Conservation (phyloP, 1,139 yeast genomes). For the Kodamaea alishanica region DNA sequence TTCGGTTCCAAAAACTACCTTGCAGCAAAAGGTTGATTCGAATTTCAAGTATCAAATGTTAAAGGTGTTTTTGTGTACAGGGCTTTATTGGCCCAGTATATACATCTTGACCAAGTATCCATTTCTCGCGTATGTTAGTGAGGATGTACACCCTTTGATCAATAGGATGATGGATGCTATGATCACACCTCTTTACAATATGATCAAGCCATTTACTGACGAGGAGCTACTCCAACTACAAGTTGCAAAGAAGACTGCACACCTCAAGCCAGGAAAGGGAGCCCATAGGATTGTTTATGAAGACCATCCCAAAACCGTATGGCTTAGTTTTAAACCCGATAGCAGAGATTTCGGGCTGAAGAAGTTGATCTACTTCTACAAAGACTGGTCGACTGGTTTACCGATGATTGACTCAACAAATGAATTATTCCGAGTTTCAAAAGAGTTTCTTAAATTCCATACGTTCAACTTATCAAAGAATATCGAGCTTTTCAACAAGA, state of each 20-base stretch:
- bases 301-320: slow-evolving; percentile 17
- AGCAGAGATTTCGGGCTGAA: slow-evolving; percentile 28
- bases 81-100: slow-evolving; percentile 62
- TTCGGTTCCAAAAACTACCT: slow-evolving; percentile 8
- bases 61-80: slow-evolving; percentile 54
- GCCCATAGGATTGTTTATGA: slow-evolving; percentile 32
- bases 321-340: slow-evolving; percentile 33
- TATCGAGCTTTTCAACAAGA: slow-evolving; percentile 48
- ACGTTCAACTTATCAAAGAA: slow-evolving; percentile 57
- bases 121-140: slow-evolving; percentile 54
- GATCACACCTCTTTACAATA: slow-evolving; percentile 48
- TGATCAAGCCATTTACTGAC: slow-evolving; percentile 15
- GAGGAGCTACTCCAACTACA: slow-evolving; percentile 23
- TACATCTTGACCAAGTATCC: slow-evolving; percentile 63
- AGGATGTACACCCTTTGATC: slow-evolving; percentile 48
- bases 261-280: slow-evolving; percentile 19
- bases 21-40: slow-evolving; percentile 18
- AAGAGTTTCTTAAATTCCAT: slow-evolving; percentile 49
- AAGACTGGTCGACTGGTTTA: slow-evolving; percentile 45
- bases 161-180: slow-evolving; percentile 48
- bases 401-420: slow-evolving; percentile 37
- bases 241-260: slow-evolving; percentile 23
- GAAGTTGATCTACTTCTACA: slow-evolving; percentile 46
- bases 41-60: slow-evolving; percentile 41
- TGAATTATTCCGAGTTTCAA: slow-evolving; percentile 45